Percentiles rank a stretch among this genome's conserved stretches.
These are phyloP conservation scores for Didymella pomorum DNA, from an alignment of 2,329 filamentous ascomycete genomes.

Conservation along the genomic window DNA sequence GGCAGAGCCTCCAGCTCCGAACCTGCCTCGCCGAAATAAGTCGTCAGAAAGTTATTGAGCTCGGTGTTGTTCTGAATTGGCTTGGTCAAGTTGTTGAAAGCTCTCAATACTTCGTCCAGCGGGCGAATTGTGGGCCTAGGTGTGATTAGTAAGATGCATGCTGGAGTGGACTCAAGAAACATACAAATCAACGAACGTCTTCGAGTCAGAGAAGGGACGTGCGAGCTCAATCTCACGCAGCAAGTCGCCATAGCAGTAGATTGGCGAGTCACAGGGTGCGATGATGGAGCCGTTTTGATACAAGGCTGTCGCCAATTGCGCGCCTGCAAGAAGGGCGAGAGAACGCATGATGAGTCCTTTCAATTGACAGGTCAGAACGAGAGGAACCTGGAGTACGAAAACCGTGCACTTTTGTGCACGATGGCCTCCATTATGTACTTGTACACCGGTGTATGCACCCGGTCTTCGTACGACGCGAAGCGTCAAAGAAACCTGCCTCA, in stretches of 20 bases:
- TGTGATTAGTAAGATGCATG: constrained; percentile 7
- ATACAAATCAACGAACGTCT: constrained; percentile 70
- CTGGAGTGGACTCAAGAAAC: neutral
- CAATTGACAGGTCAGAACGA: constrained; percentile 11
- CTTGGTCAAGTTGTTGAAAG: constrained; percentile 66
- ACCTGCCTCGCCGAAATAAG: constrained; percentile 70
- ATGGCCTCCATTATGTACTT: constrained; percentile 13
- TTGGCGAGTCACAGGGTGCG: constrained; percentile 71
- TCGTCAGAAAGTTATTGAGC: constrained; percentile 67
- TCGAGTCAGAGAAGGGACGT: constrained; percentile 70
- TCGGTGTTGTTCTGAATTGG: constrained; percentile 70
- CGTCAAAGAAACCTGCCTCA: constrained; percentile 30
- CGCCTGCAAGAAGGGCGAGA: constrained; percentile 26
- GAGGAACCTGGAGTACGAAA: neutral
- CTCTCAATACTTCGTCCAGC: constrained; percentile 66
- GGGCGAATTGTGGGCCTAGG: constrained; percentile 67
- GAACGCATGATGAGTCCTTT: constrained; percentile 24
- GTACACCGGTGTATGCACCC: constrained; percentile 12
- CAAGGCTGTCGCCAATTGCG: constrained; percentile 53
- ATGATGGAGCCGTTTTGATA: constrained; percentile 68
- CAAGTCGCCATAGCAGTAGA: constrained; percentile 73
- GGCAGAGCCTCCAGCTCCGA: constrained; percentile 67
- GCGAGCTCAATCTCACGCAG: constrained; percentile 70
- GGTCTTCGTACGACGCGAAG: constrained; percentile 9
- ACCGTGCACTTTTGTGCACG: neutral